Conservation (phyloP, 768 basidiomycete species). For the Gymnopilus junonius region DNA sequence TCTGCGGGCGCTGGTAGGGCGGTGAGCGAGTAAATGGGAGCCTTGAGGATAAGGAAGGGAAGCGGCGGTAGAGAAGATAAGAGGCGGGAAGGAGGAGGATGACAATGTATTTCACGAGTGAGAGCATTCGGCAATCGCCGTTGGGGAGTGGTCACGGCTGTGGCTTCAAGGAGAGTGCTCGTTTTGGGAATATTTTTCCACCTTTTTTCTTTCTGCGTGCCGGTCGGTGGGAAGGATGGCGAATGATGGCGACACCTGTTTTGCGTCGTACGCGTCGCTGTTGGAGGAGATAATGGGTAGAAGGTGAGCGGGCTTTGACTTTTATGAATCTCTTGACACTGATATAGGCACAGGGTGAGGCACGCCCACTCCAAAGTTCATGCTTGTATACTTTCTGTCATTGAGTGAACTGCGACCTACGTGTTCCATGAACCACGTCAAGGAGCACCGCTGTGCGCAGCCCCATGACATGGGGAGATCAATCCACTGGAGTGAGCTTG, state of each 20-base stretch:
- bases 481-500: neutral
- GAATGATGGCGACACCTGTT: neutral
- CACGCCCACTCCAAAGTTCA: no score
- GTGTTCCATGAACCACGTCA: neutral
- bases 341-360: no score
- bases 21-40: neutral
- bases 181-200: neutral
- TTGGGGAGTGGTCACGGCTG: neutral
- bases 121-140: slow-evolving; percentile 26
- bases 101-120: slow-evolving; percentile 21
- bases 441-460: neutral
- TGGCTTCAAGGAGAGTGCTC: neutral
- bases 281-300: neutral
- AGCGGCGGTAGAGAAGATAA: slow-evolving; percentile 21
- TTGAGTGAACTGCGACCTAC: neutral
- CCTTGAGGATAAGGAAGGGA: slow-evolving; percentile 2
- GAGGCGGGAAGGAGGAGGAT: slow-evolving; percentile 20
- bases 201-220: neutral
- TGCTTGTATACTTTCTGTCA: neutral
- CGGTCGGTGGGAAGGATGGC: neutral
- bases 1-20: slow-evolving; percentile 24
- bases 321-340: neutral
- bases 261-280: neutral
- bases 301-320: neutral
- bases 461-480: no score